A percentile compares a stretch with the other conserved stretches of the same genome.
These are phyloP conservation scores for Incumbomyces delicatus DNA, from an alignment of 2,329 filamentous ascomycete genomes.

Conservation along the genomic window DNA sequence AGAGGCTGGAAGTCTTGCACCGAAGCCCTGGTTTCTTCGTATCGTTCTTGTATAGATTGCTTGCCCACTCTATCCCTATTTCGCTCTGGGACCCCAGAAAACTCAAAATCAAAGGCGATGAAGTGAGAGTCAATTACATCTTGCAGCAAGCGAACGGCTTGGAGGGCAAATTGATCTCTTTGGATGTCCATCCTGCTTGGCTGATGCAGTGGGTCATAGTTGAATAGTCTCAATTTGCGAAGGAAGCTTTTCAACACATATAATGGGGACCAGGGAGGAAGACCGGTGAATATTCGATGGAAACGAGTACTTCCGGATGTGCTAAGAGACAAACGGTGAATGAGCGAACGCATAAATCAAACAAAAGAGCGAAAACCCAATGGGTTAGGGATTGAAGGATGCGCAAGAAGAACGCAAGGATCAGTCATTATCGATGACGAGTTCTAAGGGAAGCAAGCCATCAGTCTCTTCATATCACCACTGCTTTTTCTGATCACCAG, in stretches of 20 bases:
- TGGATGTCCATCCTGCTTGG: conserved; percentile 19
- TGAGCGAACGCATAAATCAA: conserved; percentile 2
- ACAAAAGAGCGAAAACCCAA: background rate
- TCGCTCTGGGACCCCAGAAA: conserved; percentile 49
- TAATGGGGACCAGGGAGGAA: background rate
- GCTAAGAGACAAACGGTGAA: background rate
- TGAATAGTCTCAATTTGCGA: background rate
- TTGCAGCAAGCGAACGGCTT: conserved; percentile 39
- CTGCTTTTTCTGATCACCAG: too few relatives aligned
- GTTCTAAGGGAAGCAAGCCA: background rate
- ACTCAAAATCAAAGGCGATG: conserved; percentile 56
- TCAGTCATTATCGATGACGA: conserved; percentile 4
- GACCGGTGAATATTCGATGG: background rate
- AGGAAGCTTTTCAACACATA: conserved; percentile 3
- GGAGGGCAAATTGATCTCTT: conserved; percentile 13
- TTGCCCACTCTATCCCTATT: conserved; percentile 24
- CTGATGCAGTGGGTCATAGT: background rate
- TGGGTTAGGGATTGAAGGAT: background rate
- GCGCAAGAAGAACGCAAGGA: background rate
- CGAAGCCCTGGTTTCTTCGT: conserved; percentile 49
- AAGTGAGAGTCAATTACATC: conserved; percentile 51
- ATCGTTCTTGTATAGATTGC: conserved; percentile 49
- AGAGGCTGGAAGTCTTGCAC: conserved; percentile 56
- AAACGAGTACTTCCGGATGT: background rate
- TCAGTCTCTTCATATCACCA: background rate